Evolutionary conservation across 140 eudicot species (phyloP).

Genomic region (Eryngium alpinum): DNA sequence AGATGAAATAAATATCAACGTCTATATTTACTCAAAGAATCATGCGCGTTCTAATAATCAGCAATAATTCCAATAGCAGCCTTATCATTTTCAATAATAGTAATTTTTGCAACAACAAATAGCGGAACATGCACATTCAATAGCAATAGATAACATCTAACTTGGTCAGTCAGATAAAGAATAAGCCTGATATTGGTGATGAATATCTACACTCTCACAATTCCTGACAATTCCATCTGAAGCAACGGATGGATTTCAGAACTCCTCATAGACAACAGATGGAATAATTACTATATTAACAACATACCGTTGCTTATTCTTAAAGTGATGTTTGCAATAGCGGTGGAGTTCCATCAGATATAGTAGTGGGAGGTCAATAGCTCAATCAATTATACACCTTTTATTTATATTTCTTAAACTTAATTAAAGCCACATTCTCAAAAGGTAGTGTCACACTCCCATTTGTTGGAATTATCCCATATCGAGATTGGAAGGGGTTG

Average conservation of each 20-base stretch:
- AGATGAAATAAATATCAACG: constrained; percentile 38
- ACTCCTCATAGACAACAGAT: constrained; percentile 33
- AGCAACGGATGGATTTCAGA: constrained; percentile 36
- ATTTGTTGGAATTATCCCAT: too few species aligned
- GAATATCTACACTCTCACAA: constrained; percentile 45
- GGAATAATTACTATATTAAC: constrained; percentile 40
- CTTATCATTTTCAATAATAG: constrained; percentile 52
- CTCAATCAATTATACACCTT: constrained; percentile 86
- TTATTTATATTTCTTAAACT: constrained; percentile 80
- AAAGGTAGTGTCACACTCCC: constrained; percentile 30
- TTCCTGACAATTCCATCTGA: constrained; percentile 48
- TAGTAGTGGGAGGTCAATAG: constrained; percentile 54
- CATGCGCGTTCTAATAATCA: constrained; percentile 30
- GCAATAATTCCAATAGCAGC: constrained; percentile 32
- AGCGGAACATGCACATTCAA: constrained; percentile 49
- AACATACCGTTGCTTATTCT: constrained; percentile 38
- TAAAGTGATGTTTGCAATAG: constrained; percentile 37
- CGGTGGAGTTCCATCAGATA: constrained; percentile 40
- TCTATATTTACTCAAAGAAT: constrained; percentile 32
- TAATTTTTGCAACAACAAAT: constrained; percentile 44
- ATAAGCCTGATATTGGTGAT: constrained; percentile 41
- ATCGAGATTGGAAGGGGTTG: too few species aligned
- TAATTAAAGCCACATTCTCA: constrained; percentile 47
- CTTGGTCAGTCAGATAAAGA: constrained; percentile 34
- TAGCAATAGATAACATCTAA: constrained; percentile 43